phyloP scores from a whole-genome alignment of 352 stramenopile species.

The Phytophthora parvispora region DNA sequence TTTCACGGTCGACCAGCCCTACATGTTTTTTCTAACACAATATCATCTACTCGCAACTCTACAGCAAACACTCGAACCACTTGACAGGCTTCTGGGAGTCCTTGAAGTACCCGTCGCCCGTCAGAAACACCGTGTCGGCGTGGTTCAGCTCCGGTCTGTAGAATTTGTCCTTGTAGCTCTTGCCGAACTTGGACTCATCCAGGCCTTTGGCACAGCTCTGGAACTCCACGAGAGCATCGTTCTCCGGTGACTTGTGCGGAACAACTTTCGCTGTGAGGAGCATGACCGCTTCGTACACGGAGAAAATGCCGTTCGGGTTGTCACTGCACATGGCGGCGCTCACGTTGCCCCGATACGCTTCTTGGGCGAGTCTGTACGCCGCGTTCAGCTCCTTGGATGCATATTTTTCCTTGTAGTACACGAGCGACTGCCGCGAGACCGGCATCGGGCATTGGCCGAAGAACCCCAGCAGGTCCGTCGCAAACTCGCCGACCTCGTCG shows the following conservation, averaged over 20 bases:
- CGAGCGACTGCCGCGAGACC: conserved; percentile 14
- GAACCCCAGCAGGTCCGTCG: conserved; percentile 22
- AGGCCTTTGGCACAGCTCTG: conserved; percentile 50
- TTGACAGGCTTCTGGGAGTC: conserved; percentile 47
- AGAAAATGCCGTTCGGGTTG: conserved; percentile 42
- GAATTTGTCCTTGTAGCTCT: conserved; percentile 38
- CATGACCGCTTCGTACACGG: conserved; percentile 30
- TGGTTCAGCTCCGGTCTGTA: conserved; percentile 63
- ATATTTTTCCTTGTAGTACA: conserved; percentile 43
- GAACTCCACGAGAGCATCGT: conserved; percentile 57
- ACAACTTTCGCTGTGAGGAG: conserved; percentile 21
- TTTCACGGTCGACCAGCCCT: too few species aligned
- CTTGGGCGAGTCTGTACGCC: conserved; percentile 37
- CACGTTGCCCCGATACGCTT: conserved; percentile 44
- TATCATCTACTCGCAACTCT: too few species aligned
- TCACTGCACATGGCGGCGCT: conserved; percentile 50
- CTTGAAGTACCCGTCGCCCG: conserved; percentile 40
- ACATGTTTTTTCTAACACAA: too few species aligned
- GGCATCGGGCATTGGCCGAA: conserved; percentile 46
- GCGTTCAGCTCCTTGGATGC: conserved; percentile 22
- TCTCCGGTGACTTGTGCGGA: conserved; percentile 36
- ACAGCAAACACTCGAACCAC: conserved; percentile 59
- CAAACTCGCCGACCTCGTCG: conserved; percentile 19
- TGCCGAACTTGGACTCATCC: conserved; percentile 38
- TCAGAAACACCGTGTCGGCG: conserved; percentile 51